Conservation (phyloP, 1,284 basidiomycete species). For the Leccinum griseonigrum region DNA sequence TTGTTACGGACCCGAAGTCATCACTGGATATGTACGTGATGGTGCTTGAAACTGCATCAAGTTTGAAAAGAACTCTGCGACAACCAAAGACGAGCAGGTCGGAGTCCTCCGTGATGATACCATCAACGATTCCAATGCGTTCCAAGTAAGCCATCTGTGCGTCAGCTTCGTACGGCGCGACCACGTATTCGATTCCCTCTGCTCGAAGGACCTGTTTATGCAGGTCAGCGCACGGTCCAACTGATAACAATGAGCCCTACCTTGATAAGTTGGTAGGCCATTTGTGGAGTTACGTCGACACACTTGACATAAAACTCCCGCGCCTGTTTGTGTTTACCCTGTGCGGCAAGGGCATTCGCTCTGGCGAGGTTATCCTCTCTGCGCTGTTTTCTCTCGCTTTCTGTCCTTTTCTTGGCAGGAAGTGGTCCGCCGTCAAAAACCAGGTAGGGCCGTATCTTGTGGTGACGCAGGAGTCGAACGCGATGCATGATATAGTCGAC, state of each 20-base stretch:
- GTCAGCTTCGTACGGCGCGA: slow-evolving; percentile 98
- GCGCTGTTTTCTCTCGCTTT: slow-evolving; percentile 74
- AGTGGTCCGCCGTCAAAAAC: slow-evolving; percentile 97
- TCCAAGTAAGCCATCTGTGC: slow-evolving; percentile 96
- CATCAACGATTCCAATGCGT: slow-evolving; percentile 79
- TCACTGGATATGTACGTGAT: slow-evolving; percentile 80
- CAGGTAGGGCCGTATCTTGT: slow-evolving; percentile 85
- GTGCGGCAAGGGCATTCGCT: slow-evolving; percentile 71
- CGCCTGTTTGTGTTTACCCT: slow-evolving; percentile 80
- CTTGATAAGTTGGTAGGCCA: slow-evolving; percentile 98
- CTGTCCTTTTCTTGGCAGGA: slow-evolving; percentile 92
- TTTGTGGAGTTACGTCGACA: slow-evolving; percentile 94
- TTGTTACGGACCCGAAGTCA: slow-evolving; percentile 69
- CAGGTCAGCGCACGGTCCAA: slow-evolving; percentile 8
- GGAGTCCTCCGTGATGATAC: slow-evolving; percentile 96
- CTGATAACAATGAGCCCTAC: slow-evolving; percentile 39
- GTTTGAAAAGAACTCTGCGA: slow-evolving; percentile 82
- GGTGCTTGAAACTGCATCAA: slow-evolving; percentile 72
- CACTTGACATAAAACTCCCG: slow-evolving; percentile 89
- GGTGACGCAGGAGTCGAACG: slow-evolving; percentile 81
- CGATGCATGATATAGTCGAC: slow-evolving; percentile 96
- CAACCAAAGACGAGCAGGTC: slow-evolving; percentile 98
- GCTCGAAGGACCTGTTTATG: slow-evolving; percentile 70
- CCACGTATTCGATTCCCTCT: slow-evolving; percentile 81
- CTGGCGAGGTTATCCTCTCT: slow-evolving; percentile 66